Evolutionary conservation across 192 early-diverging fungal species (phyloP).

Genomic region (Chytriomyces sp.): DNA sequence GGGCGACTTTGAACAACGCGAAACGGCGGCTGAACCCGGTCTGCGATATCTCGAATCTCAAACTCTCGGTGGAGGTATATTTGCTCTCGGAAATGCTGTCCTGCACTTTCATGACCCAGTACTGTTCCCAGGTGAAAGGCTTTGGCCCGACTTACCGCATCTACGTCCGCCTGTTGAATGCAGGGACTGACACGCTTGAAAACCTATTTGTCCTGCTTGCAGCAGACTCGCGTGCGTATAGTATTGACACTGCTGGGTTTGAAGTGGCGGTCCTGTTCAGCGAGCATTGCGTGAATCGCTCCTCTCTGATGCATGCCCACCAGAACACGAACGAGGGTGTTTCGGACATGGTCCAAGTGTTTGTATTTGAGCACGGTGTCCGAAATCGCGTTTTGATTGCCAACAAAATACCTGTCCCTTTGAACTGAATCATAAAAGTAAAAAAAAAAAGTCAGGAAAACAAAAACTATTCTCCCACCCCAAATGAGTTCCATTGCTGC

Average conservation of each 20-base stretch:
- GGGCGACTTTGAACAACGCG: not conserved
- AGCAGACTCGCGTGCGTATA: not conserved
- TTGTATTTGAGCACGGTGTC: not conserved
- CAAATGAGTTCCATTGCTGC: not conserved
- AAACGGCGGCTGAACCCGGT: not conserved
- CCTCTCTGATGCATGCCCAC: not conserved
- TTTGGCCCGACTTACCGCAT: constrained; percentile 20
- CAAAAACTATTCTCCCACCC: not conserved
- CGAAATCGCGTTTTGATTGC: not conserved
- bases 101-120: not conserved
- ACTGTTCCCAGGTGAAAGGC: constrained; percentile 4
- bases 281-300: not conserved
- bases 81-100: not conserved
- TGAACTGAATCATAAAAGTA: not conserved
- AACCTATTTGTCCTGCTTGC: not conserved
- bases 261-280: not conserved
- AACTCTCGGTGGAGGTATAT: not conserved
- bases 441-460: not conserved
- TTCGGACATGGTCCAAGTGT: not conserved
- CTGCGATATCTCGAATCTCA: not conserved
- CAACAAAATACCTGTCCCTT: not conserved
- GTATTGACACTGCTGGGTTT: not conserved
- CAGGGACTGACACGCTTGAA: not conserved
- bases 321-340: not conserved
- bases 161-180: constrained; percentile 5